Percentiles rank a stretch among this genome's conserved stretches.
Conservation (phyloP, 768 basidiomycete genomes). For the Lepiota subincarnata region DNA sequence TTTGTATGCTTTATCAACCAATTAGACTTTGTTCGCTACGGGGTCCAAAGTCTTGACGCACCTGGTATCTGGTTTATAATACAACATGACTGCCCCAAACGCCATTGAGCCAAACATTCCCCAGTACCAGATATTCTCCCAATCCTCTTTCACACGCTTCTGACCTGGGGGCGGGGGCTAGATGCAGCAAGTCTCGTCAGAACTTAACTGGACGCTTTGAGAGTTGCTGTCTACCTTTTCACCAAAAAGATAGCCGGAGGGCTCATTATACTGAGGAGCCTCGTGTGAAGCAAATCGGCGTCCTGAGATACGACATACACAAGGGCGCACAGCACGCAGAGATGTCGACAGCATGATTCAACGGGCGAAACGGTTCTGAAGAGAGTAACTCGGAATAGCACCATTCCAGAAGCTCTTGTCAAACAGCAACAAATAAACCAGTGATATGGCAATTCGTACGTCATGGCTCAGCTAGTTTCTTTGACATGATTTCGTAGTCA, state of each 20-base stretch:
- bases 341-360: slow-evolving; percentile 45
- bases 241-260: slow-evolving; percentile 81
- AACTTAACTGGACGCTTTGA: neutral
- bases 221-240: slow-evolving; percentile 63
- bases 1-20: slow-evolving; percentile 63
- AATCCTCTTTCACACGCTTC: slow-evolving; percentile 83
- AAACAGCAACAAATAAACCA: slow-evolving; percentile 14
- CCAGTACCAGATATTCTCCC: slow-evolving; percentile 88
- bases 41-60: slow-evolving; percentile 32
- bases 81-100: slow-evolving; percentile 68
- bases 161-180: slow-evolving; percentile 77
- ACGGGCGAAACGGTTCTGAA: slow-evolving; percentile 7
- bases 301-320: slow-evolving; percentile 30
- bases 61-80: slow-evolving; percentile 95
- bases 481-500: slow-evolving; percentile 47
- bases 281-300: slow-evolving; percentile 68
- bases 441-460: no score
- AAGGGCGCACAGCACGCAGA: slow-evolving; percentile 42
- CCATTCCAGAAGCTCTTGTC: slow-evolving; percentile 6
- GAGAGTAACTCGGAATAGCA: slow-evolving; percentile 8
- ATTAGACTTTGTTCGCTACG: neutral
- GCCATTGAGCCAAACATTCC: slow-evolving; percentile 91
- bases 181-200: neutral
- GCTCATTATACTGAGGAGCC: slow-evolving; percentile 84
- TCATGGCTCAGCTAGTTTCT: slow-evolving; percentile 12